Percentiles rank a stretch among this genome's conserved stretches.
These are phyloP conservation scores for Cryphonectria japonica DNA, from an alignment of 2,329 filamentous ascomycete genomes.

Conservation along the genomic window DNA sequence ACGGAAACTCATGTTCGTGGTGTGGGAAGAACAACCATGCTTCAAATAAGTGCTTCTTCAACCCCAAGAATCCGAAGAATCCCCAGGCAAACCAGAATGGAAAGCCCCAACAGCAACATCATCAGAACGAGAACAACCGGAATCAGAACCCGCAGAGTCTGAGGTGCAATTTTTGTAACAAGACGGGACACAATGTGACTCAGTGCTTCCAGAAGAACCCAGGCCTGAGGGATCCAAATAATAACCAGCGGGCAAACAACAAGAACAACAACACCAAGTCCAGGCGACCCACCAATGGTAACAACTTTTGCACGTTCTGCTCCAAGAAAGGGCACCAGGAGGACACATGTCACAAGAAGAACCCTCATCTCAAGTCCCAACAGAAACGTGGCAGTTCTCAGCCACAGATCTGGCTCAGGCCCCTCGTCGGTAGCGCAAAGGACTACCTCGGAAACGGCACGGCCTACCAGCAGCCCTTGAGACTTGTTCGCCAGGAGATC, in stretches of 20 bases:
- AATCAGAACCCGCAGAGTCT: not conserved
- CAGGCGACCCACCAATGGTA: not conserved
- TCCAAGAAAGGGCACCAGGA: not conserved
- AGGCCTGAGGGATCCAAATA: not conserved
- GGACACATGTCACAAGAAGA: not conserved
- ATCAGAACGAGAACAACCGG: not conserved
- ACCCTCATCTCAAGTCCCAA: not conserved
- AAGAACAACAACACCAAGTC: not conserved
- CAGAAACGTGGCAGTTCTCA: not conserved
- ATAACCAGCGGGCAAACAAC: not conserved
- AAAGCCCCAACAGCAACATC: not conserved
- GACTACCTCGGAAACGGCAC: conserved; percentile 2
- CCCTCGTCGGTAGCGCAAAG: not conserved
- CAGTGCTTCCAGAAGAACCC: conserved; percentile 11
- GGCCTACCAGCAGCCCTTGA: not conserved
- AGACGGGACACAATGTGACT: conserved; percentile 3
- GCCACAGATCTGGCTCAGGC: not conserved
- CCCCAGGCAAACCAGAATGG: not conserved
- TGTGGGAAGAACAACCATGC: not conserved
- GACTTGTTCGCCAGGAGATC: not conserved
- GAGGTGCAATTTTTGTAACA: not conserved
- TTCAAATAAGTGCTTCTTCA: not conserved
- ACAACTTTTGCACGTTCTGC: not conserved
- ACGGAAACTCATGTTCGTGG: not conserved
- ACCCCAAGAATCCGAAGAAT: not conserved